phyloP scores from a whole-genome alignment of 148 eudicot species.

The Beta vulgaris region DNA sequence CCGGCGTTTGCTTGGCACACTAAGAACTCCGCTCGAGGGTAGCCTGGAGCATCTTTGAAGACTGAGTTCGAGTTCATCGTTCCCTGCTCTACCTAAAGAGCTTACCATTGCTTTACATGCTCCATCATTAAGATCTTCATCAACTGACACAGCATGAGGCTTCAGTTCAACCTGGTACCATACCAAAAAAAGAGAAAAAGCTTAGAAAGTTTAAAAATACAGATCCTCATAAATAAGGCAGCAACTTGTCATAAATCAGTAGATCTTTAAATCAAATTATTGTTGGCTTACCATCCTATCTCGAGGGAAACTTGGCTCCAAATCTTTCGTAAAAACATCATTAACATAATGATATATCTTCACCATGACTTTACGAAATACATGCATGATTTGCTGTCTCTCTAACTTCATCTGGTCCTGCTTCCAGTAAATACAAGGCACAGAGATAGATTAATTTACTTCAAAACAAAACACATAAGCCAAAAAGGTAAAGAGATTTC shows the following conservation, averaged over 20 bases:
- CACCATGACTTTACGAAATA: conserved; percentile 7
- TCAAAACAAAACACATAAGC: not conserved
- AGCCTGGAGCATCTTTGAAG: not conserved
- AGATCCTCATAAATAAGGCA: too few relatives aligned
- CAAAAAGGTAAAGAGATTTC: not conserved
- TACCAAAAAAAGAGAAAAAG: not conserved
- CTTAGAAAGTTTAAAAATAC: too few relatives aligned
- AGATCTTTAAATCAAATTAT: not conserved
- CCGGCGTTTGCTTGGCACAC: conserved; percentile 2
- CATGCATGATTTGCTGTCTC: conserved; percentile 1
- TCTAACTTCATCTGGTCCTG: conserved; percentile 20
- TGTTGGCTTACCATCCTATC: not conserved
- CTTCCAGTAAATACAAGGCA: not conserved
- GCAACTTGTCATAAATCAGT: too few relatives aligned
- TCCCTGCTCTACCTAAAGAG: not conserved
- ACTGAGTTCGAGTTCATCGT: not conserved
- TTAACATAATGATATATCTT: conserved; percentile 8
- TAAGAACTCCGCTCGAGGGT: not conserved
- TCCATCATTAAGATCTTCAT: conserved; percentile 58
- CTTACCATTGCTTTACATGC: conserved; percentile 51
- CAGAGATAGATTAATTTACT: too few relatives aligned
- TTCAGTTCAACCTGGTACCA: conserved; percentile 41
- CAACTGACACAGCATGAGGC: conserved; percentile 55
- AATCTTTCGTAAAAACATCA: conserved; percentile 13
- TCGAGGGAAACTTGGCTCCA: not conserved